Base-by-base conservation (phyloP, 176 grass and related monocot genomes). In the Pontederia paniculata region DNA sequence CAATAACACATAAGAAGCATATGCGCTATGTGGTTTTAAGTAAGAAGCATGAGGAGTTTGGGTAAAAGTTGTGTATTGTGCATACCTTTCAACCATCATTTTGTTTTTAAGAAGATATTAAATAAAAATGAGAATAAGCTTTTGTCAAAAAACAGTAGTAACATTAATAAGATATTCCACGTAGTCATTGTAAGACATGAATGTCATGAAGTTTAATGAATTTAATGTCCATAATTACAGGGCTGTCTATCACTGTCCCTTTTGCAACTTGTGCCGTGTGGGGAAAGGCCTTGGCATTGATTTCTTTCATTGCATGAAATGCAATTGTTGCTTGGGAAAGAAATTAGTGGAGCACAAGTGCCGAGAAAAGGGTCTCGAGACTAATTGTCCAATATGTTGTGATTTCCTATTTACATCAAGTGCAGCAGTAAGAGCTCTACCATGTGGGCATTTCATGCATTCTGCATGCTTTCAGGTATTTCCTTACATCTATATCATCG, bases 291-390 rank as follows among this genome's bases (percentile, higher is more conserved):
- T 95, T 50, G 89, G 89, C 9, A 74, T 62, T 10, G 89, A 95
- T 23, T 95, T 95, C 52, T 95, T 95, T 73, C 89, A 95, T 52
- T 95, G 89, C 62, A 95, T 95, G 89, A 95, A 74, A 61, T 95
- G 89, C 78, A 95, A 95, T 57, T 95, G 89, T 58, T 95, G 89
- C 73, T 78, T 95, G 47, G 78, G 89, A 48, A 20, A 84, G 73
- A 88, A 79, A 70, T 41, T 95, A 71, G 61, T 74, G 56, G 69
- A 84, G 42, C 89, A 95, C 65, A 88, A 84, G 63, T 95, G 89
- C 18, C 78, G 78, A 13, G 89, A 95, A 66, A 95, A 95, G 22
- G 64, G 77, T 61, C 66, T 95, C 0, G 89, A 95, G 72, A 82
- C 77, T 70, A 95, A 95, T 44, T 95, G 89, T 17, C 89, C 89